Evolutionary conservation across 1,139 yeast species (phyloP).

Genomic region (Suhomyces panamericanus): DNA sequence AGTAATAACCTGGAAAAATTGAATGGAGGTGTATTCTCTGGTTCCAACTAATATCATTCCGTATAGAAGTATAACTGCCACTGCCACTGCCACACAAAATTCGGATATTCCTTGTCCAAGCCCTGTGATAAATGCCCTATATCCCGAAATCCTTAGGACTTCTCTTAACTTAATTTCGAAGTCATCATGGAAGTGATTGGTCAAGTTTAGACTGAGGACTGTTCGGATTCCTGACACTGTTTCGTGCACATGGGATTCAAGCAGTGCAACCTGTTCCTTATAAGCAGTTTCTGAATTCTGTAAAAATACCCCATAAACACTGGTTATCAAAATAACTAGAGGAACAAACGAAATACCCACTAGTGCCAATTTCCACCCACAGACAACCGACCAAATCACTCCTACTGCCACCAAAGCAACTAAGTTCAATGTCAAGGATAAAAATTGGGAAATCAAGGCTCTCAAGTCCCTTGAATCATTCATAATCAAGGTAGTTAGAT

Average conservation of each 20-base stretch:
- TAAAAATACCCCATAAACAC: constrained; percentile 51
- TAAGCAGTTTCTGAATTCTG: constrained; percentile 59
- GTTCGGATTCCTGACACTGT: constrained; percentile 62
- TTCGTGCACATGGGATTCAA: constrained; percentile 61
- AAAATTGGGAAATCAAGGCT: constrained; percentile 57
- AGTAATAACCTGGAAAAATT: constrained; percentile 68
- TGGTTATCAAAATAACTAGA: constrained; percentile 50
- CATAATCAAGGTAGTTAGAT: constrained; percentile 65
- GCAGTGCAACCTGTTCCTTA: constrained; percentile 52
- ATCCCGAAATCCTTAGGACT: constrained; percentile 36
- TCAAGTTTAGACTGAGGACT: constrained; percentile 56
- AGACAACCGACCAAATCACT: constrained; percentile 68
- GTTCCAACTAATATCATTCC: constrained; percentile 69
- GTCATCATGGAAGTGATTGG: constrained; percentile 42
- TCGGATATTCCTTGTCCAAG: constrained; percentile 62
- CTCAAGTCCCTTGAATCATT: constrained; percentile 82
- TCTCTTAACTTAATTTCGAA: constrained; percentile 31
- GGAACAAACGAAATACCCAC: constrained; percentile 80
- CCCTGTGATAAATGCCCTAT: constrained; percentile 58
- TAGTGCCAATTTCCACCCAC: constrained; percentile 87
- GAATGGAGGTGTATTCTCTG: constrained; percentile 53
- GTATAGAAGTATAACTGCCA: constrained; percentile 70
- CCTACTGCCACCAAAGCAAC: constrained; percentile 59
- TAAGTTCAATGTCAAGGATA: constrained; percentile 55
- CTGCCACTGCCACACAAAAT: constrained; percentile 57